Evolutionary conservation across 2,329 filamentous ascomycete species (phyloP), one percentile per base, ranked within the genome.

Genomic region (Didymella lethalis): DNA sequence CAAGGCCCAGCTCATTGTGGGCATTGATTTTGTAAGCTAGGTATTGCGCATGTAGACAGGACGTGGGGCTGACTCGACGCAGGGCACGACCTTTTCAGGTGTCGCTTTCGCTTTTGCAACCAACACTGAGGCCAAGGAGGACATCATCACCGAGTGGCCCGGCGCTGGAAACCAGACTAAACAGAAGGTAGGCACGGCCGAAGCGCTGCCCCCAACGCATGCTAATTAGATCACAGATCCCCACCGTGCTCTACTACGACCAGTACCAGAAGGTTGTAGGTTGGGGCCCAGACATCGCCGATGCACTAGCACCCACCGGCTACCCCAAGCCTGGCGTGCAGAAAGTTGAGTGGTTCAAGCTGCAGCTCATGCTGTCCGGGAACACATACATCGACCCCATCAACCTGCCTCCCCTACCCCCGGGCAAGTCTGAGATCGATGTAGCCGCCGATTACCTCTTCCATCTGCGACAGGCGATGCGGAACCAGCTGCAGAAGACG

Each of bases 241-340:
- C 95, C 16, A 98, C 95, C 14, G 95, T 99, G n/a, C 86, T 99
- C 61, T 99, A 99, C 83, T 99, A 99, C 77, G 95, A 99, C 76
- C 94, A 98, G 80, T 97, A 97, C 79, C 95, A 99, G 75, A 97
- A 98, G 79, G 95, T 99, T 48, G 95, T 98, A n/a, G 95, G 95
- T 70, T 99, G 95, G 95, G 95, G 95, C 63, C 93, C 94, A 57
- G 95, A 99, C 83, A 98, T 98, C 71, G 92, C 95, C 61, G 94
- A 98, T 80, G 95, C 95, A 64, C 86, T 98, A 65, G 94, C 95
- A 52, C 95, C 95, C 29, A 98, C 95, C 40, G 95, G 95, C 64
- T 98, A 98, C 78, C 95, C 95, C 68, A 98, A 98, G 83, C 92
- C 92, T 32, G 94, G 94, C 65, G 94, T 99, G 68, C 95, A 98